phyloP scores from a whole-genome alignment of 2,329 filamentous ascomycete species.

The Pseudogymnoascus sp. region DNA sequence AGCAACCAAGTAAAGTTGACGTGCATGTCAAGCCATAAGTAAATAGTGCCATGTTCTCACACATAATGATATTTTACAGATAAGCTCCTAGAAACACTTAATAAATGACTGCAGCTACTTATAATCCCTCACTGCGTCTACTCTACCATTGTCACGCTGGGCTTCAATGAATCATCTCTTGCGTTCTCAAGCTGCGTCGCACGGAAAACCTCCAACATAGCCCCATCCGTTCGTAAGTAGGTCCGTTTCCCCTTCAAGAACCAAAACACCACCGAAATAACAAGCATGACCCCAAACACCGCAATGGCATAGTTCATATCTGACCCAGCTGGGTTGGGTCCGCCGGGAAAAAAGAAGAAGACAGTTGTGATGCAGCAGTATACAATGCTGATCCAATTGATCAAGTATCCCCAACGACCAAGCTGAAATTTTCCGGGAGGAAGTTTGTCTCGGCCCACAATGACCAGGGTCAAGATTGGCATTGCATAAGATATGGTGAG shows the following conservation, averaged over 20 bases:
- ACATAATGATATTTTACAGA: too few relatives aligned
- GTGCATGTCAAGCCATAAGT: too few relatives aligned
- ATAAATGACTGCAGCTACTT: too few relatives aligned
- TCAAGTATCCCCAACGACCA: slow-evolving; percentile 35
- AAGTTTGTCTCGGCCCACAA: slow-evolving; percentile 44
- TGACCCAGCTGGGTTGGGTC: slow-evolving; percentile 35
- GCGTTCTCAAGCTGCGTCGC: slow-evolving; percentile 11
- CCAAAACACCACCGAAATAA: slow-evolving; percentile 44
- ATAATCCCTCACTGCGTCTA: too few relatives aligned
- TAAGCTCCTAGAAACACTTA: too few relatives aligned
- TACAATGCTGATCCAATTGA: slow-evolving; percentile 42
- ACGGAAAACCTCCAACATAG: slow-evolving; percentile 11
- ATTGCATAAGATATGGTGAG: slow-evolving; percentile 45
- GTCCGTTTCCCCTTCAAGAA: slow-evolving; percentile 34
- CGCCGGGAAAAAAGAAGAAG: slow-evolving; percentile 46
- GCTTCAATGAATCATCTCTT: background rate
- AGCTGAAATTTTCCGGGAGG: slow-evolving; percentile 38
- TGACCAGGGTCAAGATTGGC: slow-evolving; percentile 41
- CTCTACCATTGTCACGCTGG: too few relatives aligned
- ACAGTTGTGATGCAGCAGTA: slow-evolving; percentile 45
- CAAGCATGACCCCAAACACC: slow-evolving; percentile 47
- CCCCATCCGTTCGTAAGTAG: slow-evolving; percentile 12
- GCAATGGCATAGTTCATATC: slow-evolving; percentile 53
- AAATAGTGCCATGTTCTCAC: too few relatives aligned
- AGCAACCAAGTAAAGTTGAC: too few relatives aligned